Percentiles rank a stretch among this genome's conserved stretches.
phyloP scores from a whole-genome alignment of 805 yeast genomes.

The Tetrapisispora fleetii region DNA sequence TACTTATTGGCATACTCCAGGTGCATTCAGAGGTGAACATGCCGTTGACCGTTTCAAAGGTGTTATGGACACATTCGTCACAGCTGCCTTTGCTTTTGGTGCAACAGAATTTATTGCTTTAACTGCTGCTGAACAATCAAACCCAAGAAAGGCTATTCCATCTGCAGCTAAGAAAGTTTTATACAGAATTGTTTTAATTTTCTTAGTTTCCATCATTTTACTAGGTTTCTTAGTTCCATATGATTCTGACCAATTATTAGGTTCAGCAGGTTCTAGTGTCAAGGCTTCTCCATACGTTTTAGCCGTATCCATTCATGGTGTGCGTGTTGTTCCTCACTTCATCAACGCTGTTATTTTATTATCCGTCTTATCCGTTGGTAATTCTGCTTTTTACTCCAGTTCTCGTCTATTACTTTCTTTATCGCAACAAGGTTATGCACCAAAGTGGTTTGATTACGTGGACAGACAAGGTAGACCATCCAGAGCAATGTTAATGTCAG shows the following conservation, averaged over 20 bases:
- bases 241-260: constrained; percentile 40
- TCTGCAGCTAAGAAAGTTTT: constrained; percentile 62
- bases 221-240: constrained; percentile 55
- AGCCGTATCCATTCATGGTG: constrained; percentile 49
- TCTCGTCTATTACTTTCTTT: constrained; percentile 45
- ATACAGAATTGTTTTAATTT: constrained; percentile 54
- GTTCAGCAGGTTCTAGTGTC: constrained; percentile 39
- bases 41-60: constrained; percentile 44
- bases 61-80: constrained; percentile 51
- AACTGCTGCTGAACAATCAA: constrained; percentile 61
- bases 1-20: constrained; percentile 51
- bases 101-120: constrained; percentile 59
- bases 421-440: constrained; percentile 53
- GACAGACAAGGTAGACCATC: constrained; percentile 61
- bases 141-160: constrained; percentile 55
- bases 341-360: constrained; percentile 56
- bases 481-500: constrained; percentile 39
- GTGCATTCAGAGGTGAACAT: constrained; percentile 43
- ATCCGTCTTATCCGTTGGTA: constrained; percentile 49
- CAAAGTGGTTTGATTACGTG: constrained; percentile 43
- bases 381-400: constrained; percentile 44
- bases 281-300: constrained; percentile 68
- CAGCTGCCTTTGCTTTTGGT: constrained; percentile 59
- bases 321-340: constrained; percentile 49
- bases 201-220: constrained; percentile 42